phyloP scores from a whole-genome alignment of 306 rosid species.

The Cicer yamashitae region DNA sequence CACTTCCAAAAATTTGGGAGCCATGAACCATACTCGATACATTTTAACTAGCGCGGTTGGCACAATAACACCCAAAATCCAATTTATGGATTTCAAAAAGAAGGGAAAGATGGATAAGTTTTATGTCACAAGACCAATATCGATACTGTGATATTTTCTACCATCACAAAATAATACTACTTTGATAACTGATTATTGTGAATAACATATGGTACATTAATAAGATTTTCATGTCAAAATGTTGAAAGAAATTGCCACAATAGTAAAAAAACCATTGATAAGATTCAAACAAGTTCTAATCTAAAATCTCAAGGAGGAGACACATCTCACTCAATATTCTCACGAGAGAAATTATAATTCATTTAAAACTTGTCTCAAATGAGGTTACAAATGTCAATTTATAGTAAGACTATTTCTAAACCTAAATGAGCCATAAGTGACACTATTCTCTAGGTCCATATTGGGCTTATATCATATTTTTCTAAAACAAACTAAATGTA shows the following conservation, averaged over 20 bases:
- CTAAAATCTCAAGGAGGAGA: too few relatives aligned
- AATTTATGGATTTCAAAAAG: conserved; percentile 10
- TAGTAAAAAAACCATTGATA: too few relatives aligned
- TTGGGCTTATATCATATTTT: too few relatives aligned
- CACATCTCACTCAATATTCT: too few relatives aligned
- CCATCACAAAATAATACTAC: conserved; percentile 30
- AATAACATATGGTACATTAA: conserved; percentile 16
- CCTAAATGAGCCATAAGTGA: too few relatives aligned
- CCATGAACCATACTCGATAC: neutral
- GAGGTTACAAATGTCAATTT: too few relatives aligned
- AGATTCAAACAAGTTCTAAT: too few relatives aligned
- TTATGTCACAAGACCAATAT: conserved; percentile 9
- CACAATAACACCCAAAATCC: neutral
- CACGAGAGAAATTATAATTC: too few relatives aligned
- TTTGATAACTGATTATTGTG: neutral
- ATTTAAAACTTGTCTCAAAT: too few relatives aligned
- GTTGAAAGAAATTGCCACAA: neutral
- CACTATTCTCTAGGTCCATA: too few relatives aligned
- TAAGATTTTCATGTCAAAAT: neutral
- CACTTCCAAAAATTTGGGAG: conserved; percentile 2
- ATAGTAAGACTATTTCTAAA: too few relatives aligned
- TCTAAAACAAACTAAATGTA: too few relatives aligned
- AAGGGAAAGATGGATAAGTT: conserved; percentile 1
- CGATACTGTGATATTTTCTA: conserved; percentile 1
- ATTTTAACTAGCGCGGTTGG: neutral